Base-by-base conservation (phyloP, 2,329 filamentous ascomycete genomes). In the Neophaeococcomyces mojaviensis region DNA sequence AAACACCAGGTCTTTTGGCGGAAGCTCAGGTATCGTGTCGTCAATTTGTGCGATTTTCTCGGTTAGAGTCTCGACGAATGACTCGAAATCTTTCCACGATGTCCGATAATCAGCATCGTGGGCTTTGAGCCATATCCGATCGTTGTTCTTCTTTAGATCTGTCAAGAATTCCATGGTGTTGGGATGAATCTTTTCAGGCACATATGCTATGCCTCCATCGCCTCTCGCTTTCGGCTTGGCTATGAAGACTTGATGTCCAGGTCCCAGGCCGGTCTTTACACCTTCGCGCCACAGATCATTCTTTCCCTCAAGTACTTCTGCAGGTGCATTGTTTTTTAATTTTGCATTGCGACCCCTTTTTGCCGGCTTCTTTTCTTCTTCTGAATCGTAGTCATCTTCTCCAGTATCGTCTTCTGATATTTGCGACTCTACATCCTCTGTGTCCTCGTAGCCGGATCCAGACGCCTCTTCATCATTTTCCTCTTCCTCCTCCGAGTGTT, bases 1-100 rank as follows among this genome's bases (percentile, higher is more conserved):
- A 62, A 90, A 94, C 39, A 88, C 80, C 55, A 94, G 71, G 60
- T 95, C 88, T 64, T 94, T 92, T 44, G 83, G 71, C 1, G 89
- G 89, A 18, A 95, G 69, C 57, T 95, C 88, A 1, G 89, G 89
- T 34, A 95, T 79, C 1, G 88, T 94, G 46, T 84, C 79, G 61
- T 96, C 89, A 32, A 76, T 73, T 48, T 82, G 79, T 16, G 77
- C 76, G 44, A 95, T 73, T 50, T 79, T 82, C 49, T 82, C 73
- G 1, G 84, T 86, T 32, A 92, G 70, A 8, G 71, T 71, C 55
- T 86, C 82, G 30, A 92, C 78, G 58, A 89, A 95, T 1, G 79
- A 77, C 39, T 86, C 79, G 75, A 86, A 95, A 62, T 95, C 88
- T 49, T 84, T 82, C 48, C 88, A 76, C 1, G 88, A 79, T 45